Evolutionary conservation across 768 basidiomycete genomes (phyloP).

Genomic region (Daedaleopsis nitida): DNA sequence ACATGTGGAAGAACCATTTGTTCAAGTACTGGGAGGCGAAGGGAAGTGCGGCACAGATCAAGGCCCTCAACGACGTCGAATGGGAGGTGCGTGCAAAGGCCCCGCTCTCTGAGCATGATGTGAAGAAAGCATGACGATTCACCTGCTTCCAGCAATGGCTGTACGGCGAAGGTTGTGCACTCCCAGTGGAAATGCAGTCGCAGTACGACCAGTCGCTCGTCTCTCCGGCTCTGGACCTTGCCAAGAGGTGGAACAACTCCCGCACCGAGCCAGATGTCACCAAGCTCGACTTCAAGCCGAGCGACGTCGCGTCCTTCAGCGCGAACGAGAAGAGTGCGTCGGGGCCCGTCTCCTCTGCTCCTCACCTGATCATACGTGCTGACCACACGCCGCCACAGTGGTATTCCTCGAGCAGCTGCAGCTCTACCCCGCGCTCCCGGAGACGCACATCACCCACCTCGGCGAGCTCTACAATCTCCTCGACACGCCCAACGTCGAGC

Average conservation of each 20-base stretch:
- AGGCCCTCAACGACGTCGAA: constrained; percentile 66
- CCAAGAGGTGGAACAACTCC: constrained; percentile 71
- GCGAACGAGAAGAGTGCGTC: constrained; percentile 74
- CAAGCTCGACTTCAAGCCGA: constrained; percentile 53
- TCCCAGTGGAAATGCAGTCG: constrained; percentile 67
- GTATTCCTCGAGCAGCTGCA: constrained; percentile 85
- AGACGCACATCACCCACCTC: constrained; percentile 58
- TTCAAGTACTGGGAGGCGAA: constrained; percentile 66
- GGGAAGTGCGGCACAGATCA: constrained; percentile 60
- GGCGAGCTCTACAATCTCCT: constrained; percentile 53
- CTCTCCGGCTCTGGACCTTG: constrained; percentile 67
- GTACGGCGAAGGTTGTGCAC: constrained; percentile 71
- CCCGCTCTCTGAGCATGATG: neutral
- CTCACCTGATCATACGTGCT: too few relatives aligned
- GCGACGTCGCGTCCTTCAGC: constrained; percentile 66
- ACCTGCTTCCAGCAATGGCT: constrained; percentile 69
- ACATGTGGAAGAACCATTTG: constrained; percentile 81
- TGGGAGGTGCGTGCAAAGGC: constrained; percentile 59
- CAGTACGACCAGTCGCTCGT: constrained; percentile 73
- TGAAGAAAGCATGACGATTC: neutral
- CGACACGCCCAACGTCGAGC: constrained; percentile 70
- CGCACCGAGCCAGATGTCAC: constrained; percentile 47
- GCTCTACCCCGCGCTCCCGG: constrained; percentile 60
- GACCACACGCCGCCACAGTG: constrained; percentile 44
- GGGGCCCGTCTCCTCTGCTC: neutral